Evolutionary conservation across 2,329 filamentous ascomycete species (phyloP).

Genomic region (Pseudocercospora cruenta): DNA sequence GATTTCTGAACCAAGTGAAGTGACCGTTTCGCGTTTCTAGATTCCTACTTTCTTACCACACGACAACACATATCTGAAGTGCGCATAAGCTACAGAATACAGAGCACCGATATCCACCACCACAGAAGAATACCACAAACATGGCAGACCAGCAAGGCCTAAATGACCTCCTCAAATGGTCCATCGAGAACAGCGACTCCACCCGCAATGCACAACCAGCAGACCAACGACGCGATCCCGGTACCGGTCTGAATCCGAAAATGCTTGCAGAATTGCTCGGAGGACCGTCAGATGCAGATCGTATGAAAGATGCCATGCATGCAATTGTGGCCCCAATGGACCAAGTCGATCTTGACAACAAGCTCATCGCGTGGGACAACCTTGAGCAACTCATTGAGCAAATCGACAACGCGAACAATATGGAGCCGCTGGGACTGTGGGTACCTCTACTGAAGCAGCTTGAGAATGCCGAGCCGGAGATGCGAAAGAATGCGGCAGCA

Average conservation of each 20-base stretch:
- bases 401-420: conserved; percentile 96
- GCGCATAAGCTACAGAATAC: neutral
- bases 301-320: conserved; percentile 84
- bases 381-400: conserved; percentile 90
- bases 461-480: conserved; percentile 67
- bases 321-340: conserved; percentile 63
- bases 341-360: conserved; percentile 71
- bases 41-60: neutral
- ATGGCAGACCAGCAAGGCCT: conserved; percentile 47
- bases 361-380: conserved; percentile 87
- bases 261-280: conserved; percentile 76
- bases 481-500: conserved; percentile 88
- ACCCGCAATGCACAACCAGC: conserved; percentile 41
- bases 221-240: conserved; percentile 40
- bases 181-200: conserved; percentile 64
- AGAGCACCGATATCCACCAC: neutral
- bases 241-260: conserved; percentile 64
- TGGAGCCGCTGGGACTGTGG: conserved; percentile 80
- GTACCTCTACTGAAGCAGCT: conserved; percentile 74
- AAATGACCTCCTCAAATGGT: conserved; percentile 81
- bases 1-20: conserved; percentile 13
- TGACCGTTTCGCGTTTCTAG: conserved; percentile 11
- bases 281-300: conserved; percentile 84
- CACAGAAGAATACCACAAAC: conserved; percentile 3
- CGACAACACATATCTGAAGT: neutral